Evolutionary conservation across 306 rosid genomes (phyloP).

Genomic region (Coriaria nepalensis): DNA sequence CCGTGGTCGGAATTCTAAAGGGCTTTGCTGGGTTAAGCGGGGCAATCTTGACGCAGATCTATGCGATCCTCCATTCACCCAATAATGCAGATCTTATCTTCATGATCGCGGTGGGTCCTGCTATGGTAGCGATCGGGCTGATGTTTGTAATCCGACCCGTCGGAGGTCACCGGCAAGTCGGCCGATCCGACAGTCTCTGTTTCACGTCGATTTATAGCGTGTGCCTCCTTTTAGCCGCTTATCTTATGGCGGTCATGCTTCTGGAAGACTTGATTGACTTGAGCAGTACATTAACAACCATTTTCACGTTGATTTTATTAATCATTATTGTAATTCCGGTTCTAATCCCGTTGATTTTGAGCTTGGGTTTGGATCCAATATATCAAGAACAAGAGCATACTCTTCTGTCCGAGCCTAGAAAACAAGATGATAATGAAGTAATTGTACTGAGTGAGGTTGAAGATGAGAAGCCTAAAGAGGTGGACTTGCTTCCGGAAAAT

Average conservation of each 20-base stretch:
- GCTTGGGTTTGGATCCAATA: constrained; percentile 20
- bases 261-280: constrained; percentile 53
- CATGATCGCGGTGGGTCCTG: constrained; percentile 84
- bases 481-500: no score
- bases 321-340: constrained; percentile 48
- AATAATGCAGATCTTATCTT: constrained; percentile 63
- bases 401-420: constrained; percentile 30
- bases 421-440: constrained; percentile 27
- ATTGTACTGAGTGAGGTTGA: constrained; percentile 14
- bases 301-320: constrained; percentile 43
- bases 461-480: no score
- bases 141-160: constrained; percentile 83
- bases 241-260: constrained; percentile 83
- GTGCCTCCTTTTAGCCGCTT: constrained; percentile 77
- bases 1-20: constrained; percentile 82
- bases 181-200: constrained; percentile 42
- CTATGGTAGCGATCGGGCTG: constrained; percentile 49
- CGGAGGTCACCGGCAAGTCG: constrained; percentile 70
- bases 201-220: constrained; percentile 57
- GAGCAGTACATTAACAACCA: constrained; percentile 28
- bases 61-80: constrained; percentile 54
- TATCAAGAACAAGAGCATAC: constrained; percentile 42
- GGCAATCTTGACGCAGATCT: constrained; percentile 84
- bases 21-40: constrained; percentile 95
- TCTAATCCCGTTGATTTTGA: constrained; percentile 45